Percentiles rank a stretch among this genome's conserved stretches.
Evolutionary conservation across 208 protist species (phyloP).

Genomic region (Naegleria lovaniensis): DNA sequence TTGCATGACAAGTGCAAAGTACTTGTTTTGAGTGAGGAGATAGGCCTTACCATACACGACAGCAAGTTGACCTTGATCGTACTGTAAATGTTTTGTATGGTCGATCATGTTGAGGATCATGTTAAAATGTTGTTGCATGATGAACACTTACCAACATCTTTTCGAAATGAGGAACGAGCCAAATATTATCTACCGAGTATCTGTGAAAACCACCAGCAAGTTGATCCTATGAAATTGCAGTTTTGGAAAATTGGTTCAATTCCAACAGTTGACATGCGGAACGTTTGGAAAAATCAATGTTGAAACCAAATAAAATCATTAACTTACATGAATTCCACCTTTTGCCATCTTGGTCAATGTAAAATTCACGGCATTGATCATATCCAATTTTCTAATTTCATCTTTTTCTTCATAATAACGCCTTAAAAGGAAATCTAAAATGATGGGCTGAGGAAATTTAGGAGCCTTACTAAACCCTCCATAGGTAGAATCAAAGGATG

Average conservation of each 20-base stretch:
- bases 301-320: no score
- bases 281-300: no score
- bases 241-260: no score
- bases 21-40: constrained; percentile 23
- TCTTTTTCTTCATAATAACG: background rate
- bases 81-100: background rate
- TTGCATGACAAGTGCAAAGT: background rate
- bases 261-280: no score
- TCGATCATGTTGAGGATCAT: no score
- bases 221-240: constrained; percentile 39
- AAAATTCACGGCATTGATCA: constrained; percentile 14
- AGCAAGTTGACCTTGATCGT: constrained; percentile 44
- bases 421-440: constrained; percentile 39
- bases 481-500: constrained; percentile 31
- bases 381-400: background rate
- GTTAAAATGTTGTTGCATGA: no score
- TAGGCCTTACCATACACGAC: constrained; percentile 38
- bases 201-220: constrained; percentile 47
- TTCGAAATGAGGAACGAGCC: constrained; percentile 49
- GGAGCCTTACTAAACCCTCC: constrained; percentile 45
- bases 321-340: constrained; percentile 39
- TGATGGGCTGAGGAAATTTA: constrained; percentile 42
- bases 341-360: constrained; percentile 41
- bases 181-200: constrained; percentile 41
- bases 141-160: constrained; percentile 36